A percentile compares a stretch with the other conserved stretches of the same genome.
phyloP scores from a whole-genome alignment of 73 alveolate genomes.

The Tetrahymena borealis region DNA sequence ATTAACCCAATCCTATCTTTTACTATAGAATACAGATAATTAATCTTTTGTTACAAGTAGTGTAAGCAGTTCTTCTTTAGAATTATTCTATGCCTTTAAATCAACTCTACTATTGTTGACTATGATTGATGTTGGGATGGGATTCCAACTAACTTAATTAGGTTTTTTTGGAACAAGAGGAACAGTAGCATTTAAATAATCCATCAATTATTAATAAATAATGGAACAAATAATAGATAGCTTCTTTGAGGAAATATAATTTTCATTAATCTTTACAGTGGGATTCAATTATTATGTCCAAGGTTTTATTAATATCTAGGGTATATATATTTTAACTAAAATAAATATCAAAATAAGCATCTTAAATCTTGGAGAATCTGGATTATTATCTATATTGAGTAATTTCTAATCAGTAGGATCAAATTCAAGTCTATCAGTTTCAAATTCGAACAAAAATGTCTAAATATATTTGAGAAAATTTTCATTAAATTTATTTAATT shows the following conservation, averaged over 20 bases:
- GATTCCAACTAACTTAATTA: not conserved
- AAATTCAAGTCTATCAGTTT: not conserved
- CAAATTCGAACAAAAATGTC: not conserved
- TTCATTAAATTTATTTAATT: too few relatives aligned
- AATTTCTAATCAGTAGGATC: not conserved
- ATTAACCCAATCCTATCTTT: not conserved
- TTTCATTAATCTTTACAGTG: not conserved
- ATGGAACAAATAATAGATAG: not conserved
- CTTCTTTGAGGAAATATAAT: not conserved
- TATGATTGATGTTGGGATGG: not conserved
- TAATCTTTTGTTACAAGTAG: not conserved
- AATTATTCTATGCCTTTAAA: not conserved
- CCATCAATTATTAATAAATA: not conserved
- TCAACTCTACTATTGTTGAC: not conserved
- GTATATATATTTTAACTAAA: not conserved
- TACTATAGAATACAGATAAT: not conserved
- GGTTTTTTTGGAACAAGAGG: not conserved
- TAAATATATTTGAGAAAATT: not conserved
- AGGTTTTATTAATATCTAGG: not conserved
- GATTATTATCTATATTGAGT: not conserved
- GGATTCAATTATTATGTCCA: not conserved
- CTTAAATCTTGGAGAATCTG: not conserved
- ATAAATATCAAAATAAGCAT: not conserved
- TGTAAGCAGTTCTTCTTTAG: not conserved
- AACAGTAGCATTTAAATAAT: not conserved